These are phyloP conservation scores for Fusarium scirpi DNA, from an alignment of 2,329 filamentous ascomycete species.

Conservation along the genomic window DNA sequence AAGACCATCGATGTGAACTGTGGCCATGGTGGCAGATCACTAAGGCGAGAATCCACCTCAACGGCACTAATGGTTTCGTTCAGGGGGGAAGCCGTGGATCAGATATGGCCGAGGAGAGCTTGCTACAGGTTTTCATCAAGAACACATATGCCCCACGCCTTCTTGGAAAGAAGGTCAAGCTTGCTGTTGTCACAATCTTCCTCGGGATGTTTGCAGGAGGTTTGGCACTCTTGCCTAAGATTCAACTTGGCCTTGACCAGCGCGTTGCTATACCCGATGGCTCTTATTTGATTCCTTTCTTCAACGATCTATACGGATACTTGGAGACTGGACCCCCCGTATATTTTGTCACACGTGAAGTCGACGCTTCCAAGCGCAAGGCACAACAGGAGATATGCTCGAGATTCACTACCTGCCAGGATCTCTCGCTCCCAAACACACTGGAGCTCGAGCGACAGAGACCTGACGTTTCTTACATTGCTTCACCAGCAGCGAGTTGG, in stretches of 20 bases:
- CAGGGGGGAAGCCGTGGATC: slow-evolving; percentile 70
- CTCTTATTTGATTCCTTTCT: slow-evolving; percentile 95
- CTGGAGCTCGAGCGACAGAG: slow-evolving; percentile 95
- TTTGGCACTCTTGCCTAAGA: slow-evolving; percentile 83
- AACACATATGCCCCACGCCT: slow-evolving; percentile 87
- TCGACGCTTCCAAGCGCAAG: slow-evolving; percentile 80
- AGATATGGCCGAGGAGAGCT: slow-evolving; percentile 84
- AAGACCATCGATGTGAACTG: slow-evolving; percentile 89
- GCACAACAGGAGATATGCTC: slow-evolving; percentile 91
- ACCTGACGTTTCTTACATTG: slow-evolving; percentile 86
- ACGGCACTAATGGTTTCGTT: slow-evolving; percentile 65
- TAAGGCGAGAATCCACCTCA: slow-evolving; percentile 76
- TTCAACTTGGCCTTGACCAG: slow-evolving; percentile 91
- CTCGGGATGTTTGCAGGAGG: slow-evolving; percentile 88
- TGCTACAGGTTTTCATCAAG: slow-evolving; percentile 87
- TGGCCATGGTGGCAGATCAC: slow-evolving; percentile 89
- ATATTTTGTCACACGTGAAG: slow-evolving; percentile 89
- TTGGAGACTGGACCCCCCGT: slow-evolving; percentile 92
- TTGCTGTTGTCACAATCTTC: slow-evolving; percentile 81
- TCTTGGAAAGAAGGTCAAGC: slow-evolving; percentile 83
- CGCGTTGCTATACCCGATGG: slow-evolving; percentile 92
- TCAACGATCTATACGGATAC: slow-evolving; percentile 95
- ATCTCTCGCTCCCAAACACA: slow-evolving; percentile 86
- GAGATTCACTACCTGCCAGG: slow-evolving; percentile 88
- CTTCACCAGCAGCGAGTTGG: slow-evolving; percentile 92